phyloP scores from a whole-genome alignment of 257 asterid species.

The Ocimum tenuiflorum region DNA sequence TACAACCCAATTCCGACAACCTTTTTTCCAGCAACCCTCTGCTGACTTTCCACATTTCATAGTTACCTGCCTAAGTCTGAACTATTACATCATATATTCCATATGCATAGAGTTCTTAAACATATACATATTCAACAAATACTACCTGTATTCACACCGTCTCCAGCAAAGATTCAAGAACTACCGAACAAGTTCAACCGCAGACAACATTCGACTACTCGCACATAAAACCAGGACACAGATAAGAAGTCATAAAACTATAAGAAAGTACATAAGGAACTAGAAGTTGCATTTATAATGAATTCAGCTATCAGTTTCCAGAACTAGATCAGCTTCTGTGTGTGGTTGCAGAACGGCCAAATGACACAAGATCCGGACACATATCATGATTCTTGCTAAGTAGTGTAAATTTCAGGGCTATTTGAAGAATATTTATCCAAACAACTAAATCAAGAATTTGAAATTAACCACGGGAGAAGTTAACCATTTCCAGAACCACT shows the following conservation, averaged over 20 bases:
- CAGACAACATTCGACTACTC: background rate
- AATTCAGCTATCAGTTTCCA: background rate
- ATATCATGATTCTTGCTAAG: no score
- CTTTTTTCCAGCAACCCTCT: no score
- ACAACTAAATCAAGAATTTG: no score
- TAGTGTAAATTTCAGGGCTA: background rate
- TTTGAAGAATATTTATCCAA: no score
- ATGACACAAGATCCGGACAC: no score
- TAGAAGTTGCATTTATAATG: background rate
- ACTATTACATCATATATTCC: background rate
- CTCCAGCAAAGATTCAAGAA: background rate
- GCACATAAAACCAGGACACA: background rate
- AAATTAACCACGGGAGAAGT: no score
- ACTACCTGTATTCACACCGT: background rate
- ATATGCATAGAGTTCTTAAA: background rate
- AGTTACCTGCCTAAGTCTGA: background rate
- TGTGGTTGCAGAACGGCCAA: no score
- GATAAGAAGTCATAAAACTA: background rate
- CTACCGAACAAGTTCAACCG: background rate
- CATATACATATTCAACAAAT: background rate
- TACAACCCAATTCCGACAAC: background rate
- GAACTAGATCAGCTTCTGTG: background rate
- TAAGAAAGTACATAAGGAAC: background rate
- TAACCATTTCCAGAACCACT: no score
- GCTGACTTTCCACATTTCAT: constrained; percentile 2